Evolutionary conservation across 164 flowering plant genomes (phyloP), one percentile per base, ranked within the genome.

Genomic region (Berberis vulgaris): DNA sequence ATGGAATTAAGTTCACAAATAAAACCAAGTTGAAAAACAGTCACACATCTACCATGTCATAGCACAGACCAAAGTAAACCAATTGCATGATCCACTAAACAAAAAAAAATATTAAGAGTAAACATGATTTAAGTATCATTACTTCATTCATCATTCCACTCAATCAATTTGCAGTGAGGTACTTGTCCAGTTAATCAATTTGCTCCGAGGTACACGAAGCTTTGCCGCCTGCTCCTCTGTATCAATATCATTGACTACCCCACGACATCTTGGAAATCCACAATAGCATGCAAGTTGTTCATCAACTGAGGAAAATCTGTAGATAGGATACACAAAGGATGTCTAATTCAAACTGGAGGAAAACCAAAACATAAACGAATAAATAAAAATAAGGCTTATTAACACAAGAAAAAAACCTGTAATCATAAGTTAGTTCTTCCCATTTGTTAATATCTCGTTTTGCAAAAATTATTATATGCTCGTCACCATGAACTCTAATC

Each of bases 381-480:
- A 41, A 61, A 49, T 50, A 69, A 26, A 42, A 41, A 6, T 46
- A 57, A 49, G 44, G 44, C 12, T 6, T 58, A 43, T 12, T 41
- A 61, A 45, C 64, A 54, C 45, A 12, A 3, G 60, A 70, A 68
- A 57, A 45, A 54, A 78, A 87, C 99, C 99, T 91, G 84, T 95
- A 95, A 76, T 95, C 97, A 79, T 95, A 95, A 60, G 99, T 84
- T 65, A 95, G 79, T 64, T 95, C 99, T 76, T 95, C 99, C 97
- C 97, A 87, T 68, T 78, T 78, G 44, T 74, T 83, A 61, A 95
- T 85, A 73, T 95, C 96, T 78, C 99, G 80, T 80, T 95, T 95
- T n/a, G 99, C 93, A 80, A 89, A 95, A 45, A 95, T 95, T 46
- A 95, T 88, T 59, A 95, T 88, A 74, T 89, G 99, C 55, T 91